These are phyloP conservation scores for Scheffersomyces cryptocercus DNA, from an alignment of 1,139 yeast species.

Conservation along the genomic window DNA sequence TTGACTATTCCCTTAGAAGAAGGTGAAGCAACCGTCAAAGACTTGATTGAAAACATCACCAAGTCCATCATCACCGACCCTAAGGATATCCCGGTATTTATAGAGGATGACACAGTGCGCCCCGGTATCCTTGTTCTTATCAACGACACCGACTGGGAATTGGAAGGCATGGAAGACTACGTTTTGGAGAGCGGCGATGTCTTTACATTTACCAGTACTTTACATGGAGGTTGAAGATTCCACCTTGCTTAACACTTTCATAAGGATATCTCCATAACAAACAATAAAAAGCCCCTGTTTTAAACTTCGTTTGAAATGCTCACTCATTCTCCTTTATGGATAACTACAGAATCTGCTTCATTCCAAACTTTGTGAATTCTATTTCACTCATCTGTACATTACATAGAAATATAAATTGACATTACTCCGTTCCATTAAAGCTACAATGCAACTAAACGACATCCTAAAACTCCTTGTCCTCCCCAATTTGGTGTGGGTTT, in stretches of 20 bases:
- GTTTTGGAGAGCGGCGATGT: constrained; percentile 73
- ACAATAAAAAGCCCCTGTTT: too few relatives aligned
- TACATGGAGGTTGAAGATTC: constrained; percentile 78
- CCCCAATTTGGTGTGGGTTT: constrained; percentile 63
- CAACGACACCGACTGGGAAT: constrained; percentile 96
- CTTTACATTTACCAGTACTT: constrained; percentile 85
- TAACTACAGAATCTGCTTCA: too few relatives aligned
- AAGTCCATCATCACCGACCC: constrained; percentile 58
- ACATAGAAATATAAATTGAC: too few relatives aligned
- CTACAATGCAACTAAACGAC: constrained; percentile 56
- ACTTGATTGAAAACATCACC: constrained; percentile 58
- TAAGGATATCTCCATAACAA: too few relatives aligned
- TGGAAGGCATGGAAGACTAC: constrained; percentile 86
- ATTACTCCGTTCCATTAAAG: too few relatives aligned
- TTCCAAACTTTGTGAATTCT: neutral
- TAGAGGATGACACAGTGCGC: constrained; percentile 78
- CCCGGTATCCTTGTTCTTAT: constrained; percentile 92
- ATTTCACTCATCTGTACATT: too few relatives aligned
- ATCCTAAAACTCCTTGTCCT: constrained; percentile 75
- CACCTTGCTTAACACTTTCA: too few relatives aligned
- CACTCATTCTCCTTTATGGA: too few relatives aligned
- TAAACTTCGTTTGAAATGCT: too few relatives aligned
- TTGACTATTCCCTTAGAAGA: constrained; percentile 40
- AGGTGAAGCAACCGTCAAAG: constrained; percentile 53
- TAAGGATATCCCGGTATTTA: constrained; percentile 69